These are phyloP conservation scores for Nematodospora valgi DNA, from an alignment of 805 yeast species.

Conservation along the genomic window DNA sequence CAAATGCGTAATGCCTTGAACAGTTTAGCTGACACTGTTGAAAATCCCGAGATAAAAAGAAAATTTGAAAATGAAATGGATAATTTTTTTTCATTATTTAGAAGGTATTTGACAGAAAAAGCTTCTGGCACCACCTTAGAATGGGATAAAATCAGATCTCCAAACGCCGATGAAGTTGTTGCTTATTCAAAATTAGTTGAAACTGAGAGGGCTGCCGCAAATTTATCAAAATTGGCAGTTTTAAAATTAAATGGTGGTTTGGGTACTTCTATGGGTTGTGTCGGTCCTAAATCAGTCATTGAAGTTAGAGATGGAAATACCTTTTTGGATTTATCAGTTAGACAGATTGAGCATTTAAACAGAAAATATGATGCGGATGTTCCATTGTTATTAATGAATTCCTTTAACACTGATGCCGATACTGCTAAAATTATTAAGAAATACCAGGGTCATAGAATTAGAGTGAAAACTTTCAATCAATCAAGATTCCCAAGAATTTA, in stretches of 20 bases:
- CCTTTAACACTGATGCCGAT: conserved; percentile 95
- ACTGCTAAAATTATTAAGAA: conserved; percentile 94
- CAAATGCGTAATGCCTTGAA: conserved; percentile 97
- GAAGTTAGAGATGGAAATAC: conserved; percentile 99
- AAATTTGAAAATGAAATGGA: conserved; percentile 91
- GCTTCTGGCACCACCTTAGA: conserved; percentile 81
- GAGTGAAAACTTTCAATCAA: conserved; percentile 95
- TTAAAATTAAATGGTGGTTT: conserved; percentile 96
- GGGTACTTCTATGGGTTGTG: conserved; percentile 99
- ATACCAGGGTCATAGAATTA: conserved; percentile 93
- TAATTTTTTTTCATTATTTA: conserved; percentile 85
- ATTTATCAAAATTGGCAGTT: conserved; percentile 84
- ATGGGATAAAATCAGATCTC: conserved; percentile 96
- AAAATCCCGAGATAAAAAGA: conserved; percentile 43
- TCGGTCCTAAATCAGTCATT: conserved; percentile 96
- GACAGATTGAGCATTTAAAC: conserved; percentile 95
- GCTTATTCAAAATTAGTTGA: conserved; percentile 55
- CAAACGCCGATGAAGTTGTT: conserved; percentile 84
- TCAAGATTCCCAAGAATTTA: conserved; percentile 95
- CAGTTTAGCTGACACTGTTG: conserved; percentile 79
- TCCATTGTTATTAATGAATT: conserved; percentile 95
- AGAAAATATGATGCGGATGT: conserved; percentile 88
- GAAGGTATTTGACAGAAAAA: conserved; percentile 87
- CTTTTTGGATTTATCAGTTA: conserved; percentile 89
- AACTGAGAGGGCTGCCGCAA: conserved; percentile 26